Evolutionary conservation across 371 early-diverging fungal genomes (phyloP).

Genomic region (Cokeromyces recurvatus): DNA sequence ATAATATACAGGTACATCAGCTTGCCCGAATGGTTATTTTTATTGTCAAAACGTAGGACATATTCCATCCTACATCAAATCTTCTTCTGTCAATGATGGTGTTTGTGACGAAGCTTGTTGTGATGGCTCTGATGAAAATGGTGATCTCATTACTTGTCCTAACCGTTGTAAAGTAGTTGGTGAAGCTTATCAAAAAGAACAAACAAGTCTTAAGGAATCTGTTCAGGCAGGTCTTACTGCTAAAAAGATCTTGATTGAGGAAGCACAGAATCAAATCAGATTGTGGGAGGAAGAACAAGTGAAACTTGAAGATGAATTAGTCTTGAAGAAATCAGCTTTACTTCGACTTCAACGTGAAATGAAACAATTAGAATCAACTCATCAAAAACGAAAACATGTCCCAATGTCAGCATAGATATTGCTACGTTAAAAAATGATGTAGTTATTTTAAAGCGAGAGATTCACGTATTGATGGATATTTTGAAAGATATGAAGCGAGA

Average conservation of each 20-base stretch:
- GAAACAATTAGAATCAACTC: constrained; percentile 3
- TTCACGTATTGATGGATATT: constrained; percentile 36
- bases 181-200: constrained; percentile 36
- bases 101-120: constrained; percentile 94
- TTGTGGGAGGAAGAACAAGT: constrained; percentile 31
- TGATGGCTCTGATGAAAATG: constrained; percentile 89
- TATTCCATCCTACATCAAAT: constrained; percentile 60
- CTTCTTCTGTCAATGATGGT: constrained; percentile 87
- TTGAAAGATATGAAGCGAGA: constrained; percentile 60
- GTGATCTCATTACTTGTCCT: constrained; percentile 56
- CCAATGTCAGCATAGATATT: constrained; percentile 16
- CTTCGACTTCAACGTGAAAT: constrained; percentile 19
- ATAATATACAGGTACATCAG: constrained; percentile 93
- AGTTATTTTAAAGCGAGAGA: constrained; percentile 25
- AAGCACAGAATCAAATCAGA: constrained; percentile 33
- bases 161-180: constrained; percentile 68
- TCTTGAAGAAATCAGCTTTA: constrained; percentile 25
- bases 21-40: constrained; percentile 76
- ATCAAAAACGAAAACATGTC: constrained; percentile 9
- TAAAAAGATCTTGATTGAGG: constrained; percentile 28
- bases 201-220: constrained; percentile 27
- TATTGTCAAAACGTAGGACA: constrained; percentile 84
- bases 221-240: constrained; percentile 19
- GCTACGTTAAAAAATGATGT: constrained; percentile 31
- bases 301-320: constrained; percentile 28